Evolutionary conservation across 2,329 filamentous ascomycete species (phyloP).

Genomic region (Paecilomyces sp.): DNA sequence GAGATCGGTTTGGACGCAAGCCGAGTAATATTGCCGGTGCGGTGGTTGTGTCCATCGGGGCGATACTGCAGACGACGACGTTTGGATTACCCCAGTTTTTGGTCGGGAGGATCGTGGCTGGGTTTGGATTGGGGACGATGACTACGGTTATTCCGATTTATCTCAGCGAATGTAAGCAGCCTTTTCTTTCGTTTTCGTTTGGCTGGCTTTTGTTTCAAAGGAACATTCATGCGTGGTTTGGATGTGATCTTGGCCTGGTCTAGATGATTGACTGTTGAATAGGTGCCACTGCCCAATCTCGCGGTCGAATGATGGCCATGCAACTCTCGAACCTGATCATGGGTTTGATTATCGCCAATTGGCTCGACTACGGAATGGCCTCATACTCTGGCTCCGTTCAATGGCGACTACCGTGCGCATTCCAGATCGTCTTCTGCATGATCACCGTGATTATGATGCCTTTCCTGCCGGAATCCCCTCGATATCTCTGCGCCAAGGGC

Average conservation of each 20-base stretch:
- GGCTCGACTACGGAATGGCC: conserved; percentile 21
- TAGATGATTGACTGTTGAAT: not conserved
- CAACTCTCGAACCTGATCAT: conserved; percentile 15
- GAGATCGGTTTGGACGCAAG: conserved; percentile 37
- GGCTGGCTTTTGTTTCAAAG: too few species aligned
- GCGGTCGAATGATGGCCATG: conserved; percentile 41
- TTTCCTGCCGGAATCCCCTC: conserved; percentile 17
- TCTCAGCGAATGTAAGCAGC: conserved; percentile 9
- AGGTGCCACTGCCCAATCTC: conserved; percentile 22
- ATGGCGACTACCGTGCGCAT: conserved; percentile 17
- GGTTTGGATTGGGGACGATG: conserved; percentile 16
- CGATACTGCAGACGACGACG: conserved; percentile 13
- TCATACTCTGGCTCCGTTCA: conserved; percentile 12
- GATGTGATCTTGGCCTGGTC: not conserved
- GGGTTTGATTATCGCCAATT: conserved; percentile 20
- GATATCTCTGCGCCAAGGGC: conserved; percentile 15
- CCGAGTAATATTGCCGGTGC: conserved; percentile 35
- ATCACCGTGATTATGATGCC: conserved; percentile 11
- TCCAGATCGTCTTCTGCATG: conserved; percentile 15
- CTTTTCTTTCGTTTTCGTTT: too few species aligned
- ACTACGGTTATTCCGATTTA: conserved; percentile 18
- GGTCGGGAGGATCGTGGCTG: conserved; percentile 16
- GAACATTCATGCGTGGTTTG: too few species aligned
- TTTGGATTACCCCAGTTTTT: conserved; percentile 14
- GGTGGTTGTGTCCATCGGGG: conserved; percentile 14